Evolutionary conservation across 306 rosid species (phyloP).

Genomic region (Cucurbita argyrosperma): DNA sequence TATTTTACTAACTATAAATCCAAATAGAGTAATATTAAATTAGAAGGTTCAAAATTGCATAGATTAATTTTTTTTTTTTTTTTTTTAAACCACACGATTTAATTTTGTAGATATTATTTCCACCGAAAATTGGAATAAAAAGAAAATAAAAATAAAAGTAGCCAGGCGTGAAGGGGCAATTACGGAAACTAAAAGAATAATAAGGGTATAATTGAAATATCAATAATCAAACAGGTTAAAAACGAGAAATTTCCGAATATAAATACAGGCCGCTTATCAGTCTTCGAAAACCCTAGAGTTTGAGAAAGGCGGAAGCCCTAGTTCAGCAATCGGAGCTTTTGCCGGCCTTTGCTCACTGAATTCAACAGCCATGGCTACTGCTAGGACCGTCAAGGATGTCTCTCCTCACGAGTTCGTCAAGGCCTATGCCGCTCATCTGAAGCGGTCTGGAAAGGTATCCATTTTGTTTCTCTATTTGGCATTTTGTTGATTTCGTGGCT

Average conservation of each 20-base stretch:
- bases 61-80: too few relatives aligned
- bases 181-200: background rate
- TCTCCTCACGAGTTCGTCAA: slow-evolving; percentile 64
- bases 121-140: too few relatives aligned
- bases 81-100: too few relatives aligned
- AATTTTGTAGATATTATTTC: too few relatives aligned
- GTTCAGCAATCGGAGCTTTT: background rate
- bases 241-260: background rate
- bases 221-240: background rate
- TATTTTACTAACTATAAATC: too few relatives aligned
- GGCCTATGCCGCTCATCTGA: slow-evolving; percentile 61
- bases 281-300: background rate
- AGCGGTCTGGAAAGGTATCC: slow-evolving; percentile 47
- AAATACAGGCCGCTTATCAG: background rate
- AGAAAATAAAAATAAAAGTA: too few relatives aligned
- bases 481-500: background rate
- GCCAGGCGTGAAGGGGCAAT: background rate
- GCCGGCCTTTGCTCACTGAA: background rate
- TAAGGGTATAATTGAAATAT: background rate
- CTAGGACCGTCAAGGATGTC: slow-evolving; percentile 52
- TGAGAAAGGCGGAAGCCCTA: slow-evolving; percentile 1
- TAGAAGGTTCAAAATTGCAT: too few relatives aligned
- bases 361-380: slow-evolving; percentile 20
- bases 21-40: too few relatives aligned
- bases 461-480: background rate